phyloP scores from a whole-genome alignment of 83 land plant genomes.

The Diphasiastrum complanatum region DNA sequence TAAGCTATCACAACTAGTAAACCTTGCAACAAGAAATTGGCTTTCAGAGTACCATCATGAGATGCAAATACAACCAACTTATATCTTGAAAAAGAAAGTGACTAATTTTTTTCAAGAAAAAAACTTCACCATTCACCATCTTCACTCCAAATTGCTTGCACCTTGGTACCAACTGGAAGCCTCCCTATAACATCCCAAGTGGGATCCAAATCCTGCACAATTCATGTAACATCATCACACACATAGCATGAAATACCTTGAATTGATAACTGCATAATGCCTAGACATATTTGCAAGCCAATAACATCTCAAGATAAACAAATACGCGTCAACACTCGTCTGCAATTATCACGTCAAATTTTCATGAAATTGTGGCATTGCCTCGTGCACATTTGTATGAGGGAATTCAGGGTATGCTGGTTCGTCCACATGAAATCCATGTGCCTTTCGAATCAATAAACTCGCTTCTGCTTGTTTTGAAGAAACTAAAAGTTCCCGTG shows the following conservation, averaged over 20 bases:
- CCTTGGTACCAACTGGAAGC: conserved; percentile 35
- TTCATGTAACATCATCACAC: background rate
- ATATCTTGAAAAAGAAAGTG: background rate
- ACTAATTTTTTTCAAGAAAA: background rate
- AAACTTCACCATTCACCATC: conserved; percentile 42
- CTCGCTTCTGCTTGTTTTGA: conserved; percentile 23
- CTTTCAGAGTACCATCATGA: background rate
- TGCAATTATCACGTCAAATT: too few relatives aligned
- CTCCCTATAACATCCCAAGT: conserved; percentile 22
- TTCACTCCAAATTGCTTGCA: conserved; percentile 43
- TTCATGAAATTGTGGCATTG: too few relatives aligned
- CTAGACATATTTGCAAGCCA: too few relatives aligned
- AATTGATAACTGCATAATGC: background rate
- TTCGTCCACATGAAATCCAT: background rate
- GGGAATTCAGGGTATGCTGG: background rate
- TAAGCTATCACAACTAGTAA: too few relatives aligned
- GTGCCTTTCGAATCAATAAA: conserved; percentile 3
- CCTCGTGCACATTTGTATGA: background rate
- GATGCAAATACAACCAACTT: background rate
- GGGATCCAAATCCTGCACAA: conserved; percentile 6
- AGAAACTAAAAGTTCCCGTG: conserved; percentile 23
- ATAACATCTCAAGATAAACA: too few relatives aligned
- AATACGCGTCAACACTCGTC: too few relatives aligned
- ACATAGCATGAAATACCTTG: background rate
- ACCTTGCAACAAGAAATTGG: too few relatives aligned